These are phyloP conservation scores for Plasmodium fragile DNA, from an alignment of 169 alveolate species.

Conservation along the genomic window DNA sequence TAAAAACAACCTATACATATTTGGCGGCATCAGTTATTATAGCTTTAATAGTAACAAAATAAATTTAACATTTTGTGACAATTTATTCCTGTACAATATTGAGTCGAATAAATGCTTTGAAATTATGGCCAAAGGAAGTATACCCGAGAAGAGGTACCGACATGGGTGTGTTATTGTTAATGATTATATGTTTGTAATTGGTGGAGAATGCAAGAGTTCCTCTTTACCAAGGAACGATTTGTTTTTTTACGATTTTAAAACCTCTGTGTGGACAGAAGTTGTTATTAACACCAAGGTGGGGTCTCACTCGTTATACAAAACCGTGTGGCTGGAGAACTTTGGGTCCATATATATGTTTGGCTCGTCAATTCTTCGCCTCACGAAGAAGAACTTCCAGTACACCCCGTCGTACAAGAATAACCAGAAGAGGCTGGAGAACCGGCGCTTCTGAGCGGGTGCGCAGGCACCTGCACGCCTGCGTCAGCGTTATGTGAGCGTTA, in stretches of 20 bases:
- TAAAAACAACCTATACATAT: constrained; percentile 61
- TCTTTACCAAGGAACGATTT: constrained; percentile 69
- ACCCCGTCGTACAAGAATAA: constrained; percentile 57
- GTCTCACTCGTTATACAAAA: constrained; percentile 43
- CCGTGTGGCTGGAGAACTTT: constrained; percentile 70
- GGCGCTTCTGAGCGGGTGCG: not conserved
- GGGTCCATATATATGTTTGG: constrained; percentile 76
- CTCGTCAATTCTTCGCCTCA: constrained; percentile 58
- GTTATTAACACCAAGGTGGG: constrained; percentile 37
- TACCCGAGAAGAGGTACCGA: constrained; percentile 74
- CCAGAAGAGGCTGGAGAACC: not conserved
- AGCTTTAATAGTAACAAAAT: constrained; percentile 71
- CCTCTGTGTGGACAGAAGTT: constrained; percentile 76
- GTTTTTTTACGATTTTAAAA: constrained; percentile 54
- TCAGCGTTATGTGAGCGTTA: too few relatives aligned
- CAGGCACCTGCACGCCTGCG: not conserved
- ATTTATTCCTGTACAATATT: constrained; percentile 62
- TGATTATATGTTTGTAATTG: constrained; percentile 73
- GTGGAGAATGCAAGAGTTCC: constrained; percentile 68
- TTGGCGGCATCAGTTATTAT: constrained; percentile 72
- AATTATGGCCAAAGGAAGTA: constrained; percentile 44
- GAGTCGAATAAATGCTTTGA: constrained; percentile 68
- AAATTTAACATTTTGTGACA: constrained; percentile 54
- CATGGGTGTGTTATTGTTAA: constrained; percentile 59
- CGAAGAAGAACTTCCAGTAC: constrained; percentile 70